These are phyloP conservation scores for Lasiosphaeria miniovina DNA, from an alignment of 495 filamentous ascomycete genomes.

Conservation along the genomic window DNA sequence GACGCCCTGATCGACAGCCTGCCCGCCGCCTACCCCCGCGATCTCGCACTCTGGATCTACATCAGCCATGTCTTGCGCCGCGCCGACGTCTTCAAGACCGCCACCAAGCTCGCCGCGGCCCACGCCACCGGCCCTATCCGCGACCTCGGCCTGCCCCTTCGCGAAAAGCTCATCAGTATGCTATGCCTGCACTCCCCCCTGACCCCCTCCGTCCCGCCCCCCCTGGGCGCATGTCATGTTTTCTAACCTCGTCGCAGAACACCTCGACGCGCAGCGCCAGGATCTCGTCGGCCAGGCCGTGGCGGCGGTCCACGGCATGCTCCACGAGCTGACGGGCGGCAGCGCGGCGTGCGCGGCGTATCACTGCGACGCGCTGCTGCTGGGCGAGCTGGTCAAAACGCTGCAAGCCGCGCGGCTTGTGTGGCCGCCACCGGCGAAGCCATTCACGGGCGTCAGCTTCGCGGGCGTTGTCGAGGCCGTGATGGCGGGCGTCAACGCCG, in stretches of 20 bases:
- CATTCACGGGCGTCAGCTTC: slow-evolving; percentile 24
- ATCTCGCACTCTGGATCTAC: slow-evolving; percentile 29
- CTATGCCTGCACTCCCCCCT: background rate
- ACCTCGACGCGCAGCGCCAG: slow-evolving; percentile 26
- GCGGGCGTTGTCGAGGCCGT: slow-evolving; percentile 14
- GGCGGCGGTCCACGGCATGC: slow-evolving; percentile 12
- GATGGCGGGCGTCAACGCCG: slow-evolving; percentile 1
- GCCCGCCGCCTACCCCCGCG: slow-evolving; percentile 13
- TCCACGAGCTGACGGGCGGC: slow-evolving; percentile 17
- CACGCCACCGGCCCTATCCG: slow-evolving; percentile 19
- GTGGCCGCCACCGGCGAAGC: slow-evolving; percentile 23
- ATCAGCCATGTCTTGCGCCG: slow-evolving; percentile 27
- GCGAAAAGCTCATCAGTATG: slow-evolving; percentile 31
- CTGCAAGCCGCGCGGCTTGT: slow-evolving; percentile 14
- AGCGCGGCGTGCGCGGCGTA: slow-evolving; percentile 12
- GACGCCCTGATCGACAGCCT: slow-evolving; percentile 9
- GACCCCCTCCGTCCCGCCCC: background rate
- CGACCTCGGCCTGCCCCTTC: slow-evolving; percentile 24
- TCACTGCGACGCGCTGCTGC: slow-evolving; percentile 27
- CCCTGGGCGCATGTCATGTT: too few species aligned
- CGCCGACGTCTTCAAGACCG: slow-evolving; percentile 24
- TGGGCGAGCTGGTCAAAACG: slow-evolving; percentile 28
- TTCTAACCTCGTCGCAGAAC: background rate
- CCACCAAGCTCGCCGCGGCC: slow-evolving; percentile 19
- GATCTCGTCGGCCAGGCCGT: slow-evolving; percentile 19